Evolutionary conservation across 2,329 filamentous ascomycete species (phyloP).

Genomic region (Pseudofabraea citricarpa): DNA sequence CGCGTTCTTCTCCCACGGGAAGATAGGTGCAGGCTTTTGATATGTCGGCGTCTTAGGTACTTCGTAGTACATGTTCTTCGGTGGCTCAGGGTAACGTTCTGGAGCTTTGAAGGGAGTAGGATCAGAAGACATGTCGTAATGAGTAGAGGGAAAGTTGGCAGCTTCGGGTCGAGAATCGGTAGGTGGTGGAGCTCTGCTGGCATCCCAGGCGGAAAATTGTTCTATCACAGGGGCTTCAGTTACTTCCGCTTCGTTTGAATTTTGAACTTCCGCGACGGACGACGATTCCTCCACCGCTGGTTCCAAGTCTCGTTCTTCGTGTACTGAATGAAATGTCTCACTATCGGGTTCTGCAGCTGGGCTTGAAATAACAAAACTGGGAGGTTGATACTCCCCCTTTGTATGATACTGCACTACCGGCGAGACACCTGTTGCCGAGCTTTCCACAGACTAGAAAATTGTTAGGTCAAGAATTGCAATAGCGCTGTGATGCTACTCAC

Average conservation of each 20-base stretch:
- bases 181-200: conserved; percentile 49
- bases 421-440: conserved; percentile 12
- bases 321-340: background rate
- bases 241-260: conserved; percentile 18
- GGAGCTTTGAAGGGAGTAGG: conserved; percentile 72
- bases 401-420: conserved; percentile 27
- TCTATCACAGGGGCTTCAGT: conserved; percentile 21
- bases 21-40: conserved; percentile 64
- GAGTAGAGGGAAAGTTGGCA: conserved; percentile 70
- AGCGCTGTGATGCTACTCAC: no score
- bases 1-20: conserved; percentile 80
- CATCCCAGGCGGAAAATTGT: conserved; percentile 32
- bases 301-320: conserved; percentile 17
- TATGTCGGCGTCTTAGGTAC: conserved; percentile 62
- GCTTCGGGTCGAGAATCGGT: conserved; percentile 76
- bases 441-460: conserved; percentile 17
- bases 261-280: conserved; percentile 9
- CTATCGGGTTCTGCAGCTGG: conserved; percentile 10
- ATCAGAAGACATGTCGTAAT: conserved; percentile 81
- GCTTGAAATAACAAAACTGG: conserved; percentile 9
- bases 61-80: conserved; percentile 84
- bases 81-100: conserved; percentile 72
- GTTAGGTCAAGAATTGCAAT: no score
- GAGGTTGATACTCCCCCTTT: conserved; percentile 27
- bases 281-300: conserved; percentile 16